Evolutionary conservation across 805 yeast species (phyloP).

Genomic region (Ogataea henricii): DNA sequence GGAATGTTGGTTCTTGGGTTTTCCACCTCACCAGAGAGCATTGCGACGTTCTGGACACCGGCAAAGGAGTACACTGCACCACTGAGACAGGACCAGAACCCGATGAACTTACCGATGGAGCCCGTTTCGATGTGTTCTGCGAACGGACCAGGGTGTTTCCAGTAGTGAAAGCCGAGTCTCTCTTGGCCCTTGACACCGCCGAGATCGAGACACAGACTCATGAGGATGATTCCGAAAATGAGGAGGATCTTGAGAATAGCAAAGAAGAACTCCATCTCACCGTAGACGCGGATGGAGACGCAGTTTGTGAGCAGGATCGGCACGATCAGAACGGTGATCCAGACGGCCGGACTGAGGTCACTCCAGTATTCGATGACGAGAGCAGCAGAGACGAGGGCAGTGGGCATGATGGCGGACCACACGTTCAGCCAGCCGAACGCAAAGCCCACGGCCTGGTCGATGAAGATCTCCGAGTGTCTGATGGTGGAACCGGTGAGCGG

Average conservation of each 20-base stretch:
- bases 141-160: slow-evolving; percentile 42
- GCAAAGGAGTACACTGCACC: slow-evolving; percentile 61
- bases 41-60: slow-evolving; percentile 40
- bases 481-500: slow-evolving; percentile 62
- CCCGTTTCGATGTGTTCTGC: slow-evolving; percentile 48
- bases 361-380: slow-evolving; percentile 60
- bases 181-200: slow-evolving; percentile 58
- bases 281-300: slow-evolving; percentile 47
- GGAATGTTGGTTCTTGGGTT: slow-evolving; percentile 28
- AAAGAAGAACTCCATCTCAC: slow-evolving; percentile 61
- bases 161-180: slow-evolving; percentile 43
- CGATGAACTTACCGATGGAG: slow-evolving; percentile 46
- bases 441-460: slow-evolving; percentile 56
- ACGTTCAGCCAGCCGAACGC: slow-evolving; percentile 49
- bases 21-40: slow-evolving; percentile 26
- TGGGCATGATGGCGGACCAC: slow-evolving; percentile 51
- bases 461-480: slow-evolving; percentile 19
- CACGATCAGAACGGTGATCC: slow-evolving; percentile 54
- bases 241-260: slow-evolving; percentile 62
- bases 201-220: slow-evolving; percentile 53
- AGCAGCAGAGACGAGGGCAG: slow-evolving; percentile 60
- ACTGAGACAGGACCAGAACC: slow-evolving; percentile 54
- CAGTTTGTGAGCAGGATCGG: slow-evolving; percentile 46
- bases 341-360: slow-evolving; percentile 52
- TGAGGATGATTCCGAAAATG: slow-evolving; percentile 56